A percentile compares a stretch with the other conserved stretches of the same genome.
phyloP scores from a whole-genome alignment of 2,329 filamentous ascomycete species.

The Fusarium sp. region DNA sequence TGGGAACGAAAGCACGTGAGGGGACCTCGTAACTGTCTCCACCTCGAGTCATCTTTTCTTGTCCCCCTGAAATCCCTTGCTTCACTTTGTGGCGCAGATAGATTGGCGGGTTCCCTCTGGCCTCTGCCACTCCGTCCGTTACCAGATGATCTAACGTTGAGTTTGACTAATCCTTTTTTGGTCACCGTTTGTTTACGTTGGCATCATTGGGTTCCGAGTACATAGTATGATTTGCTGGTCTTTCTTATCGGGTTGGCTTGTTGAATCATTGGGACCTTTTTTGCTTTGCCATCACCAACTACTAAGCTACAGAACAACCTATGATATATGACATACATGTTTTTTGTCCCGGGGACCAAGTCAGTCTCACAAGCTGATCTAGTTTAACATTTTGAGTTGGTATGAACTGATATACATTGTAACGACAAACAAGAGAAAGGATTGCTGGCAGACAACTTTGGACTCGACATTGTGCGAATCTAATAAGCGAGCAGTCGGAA shows the following conservation, averaged over 20 bases:
- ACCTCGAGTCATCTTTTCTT: conserved; percentile 30
- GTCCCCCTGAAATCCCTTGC: conserved; percentile 23
- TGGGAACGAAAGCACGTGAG: conserved; percentile 57
- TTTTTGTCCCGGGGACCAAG: too few relatives aligned
- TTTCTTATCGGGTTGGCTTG: background rate
- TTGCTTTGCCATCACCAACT: background rate
- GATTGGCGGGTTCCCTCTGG: background rate
- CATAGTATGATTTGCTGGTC: background rate
- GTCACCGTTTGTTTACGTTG: conserved; percentile 19
- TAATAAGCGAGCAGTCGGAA: background rate
- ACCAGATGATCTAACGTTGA: background rate
- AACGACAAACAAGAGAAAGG: background rate
- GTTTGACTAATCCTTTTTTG: conserved; percentile 12
- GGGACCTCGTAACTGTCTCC: conserved; percentile 25
- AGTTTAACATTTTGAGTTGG: background rate
- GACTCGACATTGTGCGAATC: background rate
- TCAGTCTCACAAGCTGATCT: background rate
- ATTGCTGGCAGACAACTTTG: background rate
- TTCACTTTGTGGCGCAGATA: conserved; percentile 23
- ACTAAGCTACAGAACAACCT: background rate
- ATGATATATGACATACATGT: background rate
- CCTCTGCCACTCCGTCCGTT: conserved; percentile 15
- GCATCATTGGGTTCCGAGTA: background rate
- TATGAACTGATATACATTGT: background rate
- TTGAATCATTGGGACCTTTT: background rate